A percentile compares a stretch with the other conserved stretches of the same genome.
These are phyloP conservation scores for Xylariales sp. DNA, from an alignment of 2,329 filamentous ascomycete genomes.

Conservation along the genomic window DNA sequence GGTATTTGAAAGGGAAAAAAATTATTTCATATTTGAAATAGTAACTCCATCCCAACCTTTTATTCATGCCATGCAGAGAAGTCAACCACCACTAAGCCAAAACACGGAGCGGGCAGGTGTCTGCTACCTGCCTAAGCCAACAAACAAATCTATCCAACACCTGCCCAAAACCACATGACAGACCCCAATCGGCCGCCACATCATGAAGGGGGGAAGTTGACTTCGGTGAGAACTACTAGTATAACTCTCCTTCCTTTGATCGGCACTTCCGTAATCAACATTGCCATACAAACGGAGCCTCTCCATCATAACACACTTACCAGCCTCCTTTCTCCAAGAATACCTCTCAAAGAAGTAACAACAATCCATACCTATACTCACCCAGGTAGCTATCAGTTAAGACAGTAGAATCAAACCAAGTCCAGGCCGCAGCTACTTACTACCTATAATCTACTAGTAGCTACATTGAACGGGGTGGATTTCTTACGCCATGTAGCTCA, in stretches of 20 bases:
- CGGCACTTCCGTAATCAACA: not conserved
- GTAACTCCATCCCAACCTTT: not conserved
- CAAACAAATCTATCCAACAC: not conserved
- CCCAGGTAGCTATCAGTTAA: not conserved
- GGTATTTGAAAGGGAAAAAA: constrained; percentile 1
- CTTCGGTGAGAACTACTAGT: not conserved
- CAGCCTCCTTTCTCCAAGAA: not conserved
- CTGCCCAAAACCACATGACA: constrained; percentile 4
- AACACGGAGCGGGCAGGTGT: constrained; percentile 12
- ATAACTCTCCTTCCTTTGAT: not conserved
- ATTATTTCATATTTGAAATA: not conserved
- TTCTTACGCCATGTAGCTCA: not conserved
- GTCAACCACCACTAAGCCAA: not conserved
- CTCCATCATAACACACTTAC: not conserved
- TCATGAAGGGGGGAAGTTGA: constrained; percentile 1
- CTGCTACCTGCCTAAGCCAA: not conserved
- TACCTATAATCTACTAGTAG: not conserved
- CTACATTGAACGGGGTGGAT: not conserved
- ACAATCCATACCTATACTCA: no score
- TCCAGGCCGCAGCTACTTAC: not conserved
- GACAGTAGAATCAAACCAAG: not conserved
- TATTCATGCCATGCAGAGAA: not conserved
- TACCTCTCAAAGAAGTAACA: not conserved
- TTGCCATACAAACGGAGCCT: not conserved
- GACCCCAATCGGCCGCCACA: not conserved